A percentile compares a stretch with the other conserved stretches of the same genome.
phyloP scores from a whole-genome alignment of 2,329 filamentous ascomycete species.

The Aspergillus flavus region DNA sequence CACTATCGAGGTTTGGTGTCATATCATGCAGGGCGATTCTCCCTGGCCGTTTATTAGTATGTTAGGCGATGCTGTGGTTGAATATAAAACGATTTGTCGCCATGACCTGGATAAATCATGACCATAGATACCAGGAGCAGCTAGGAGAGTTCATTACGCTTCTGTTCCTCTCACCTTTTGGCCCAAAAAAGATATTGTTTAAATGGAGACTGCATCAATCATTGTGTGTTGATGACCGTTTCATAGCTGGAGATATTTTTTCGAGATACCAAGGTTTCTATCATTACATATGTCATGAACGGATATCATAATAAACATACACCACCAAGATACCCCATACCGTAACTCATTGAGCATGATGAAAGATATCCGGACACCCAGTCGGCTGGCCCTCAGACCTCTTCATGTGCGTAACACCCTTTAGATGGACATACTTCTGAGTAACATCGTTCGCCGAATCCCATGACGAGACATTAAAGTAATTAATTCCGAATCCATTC shows the following conservation, averaged over 20 bases:
- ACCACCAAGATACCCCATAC: neutral
- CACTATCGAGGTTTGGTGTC: neutral
- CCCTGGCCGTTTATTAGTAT: neutral
- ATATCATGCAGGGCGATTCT: neutral
- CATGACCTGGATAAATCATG: neutral
- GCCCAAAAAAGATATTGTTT: neutral
- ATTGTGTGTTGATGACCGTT: neutral
- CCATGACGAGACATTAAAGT: neutral
- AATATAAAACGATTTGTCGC: neutral
- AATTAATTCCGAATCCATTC: neutral
- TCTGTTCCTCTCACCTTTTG: neutral
- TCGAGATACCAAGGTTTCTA: neutral
- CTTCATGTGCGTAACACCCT: neutral
- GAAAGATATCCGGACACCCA: constrained; percentile 2
- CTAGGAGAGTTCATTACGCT: fast-evolving
- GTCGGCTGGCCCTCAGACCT: neutral
- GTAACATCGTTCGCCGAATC: neutral
- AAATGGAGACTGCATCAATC: neutral
- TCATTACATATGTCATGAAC: neutral
- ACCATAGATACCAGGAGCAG: neutral
- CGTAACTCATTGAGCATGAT: neutral
- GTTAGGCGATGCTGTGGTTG: neutral
- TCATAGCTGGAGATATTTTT: neutral
- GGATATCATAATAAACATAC: neutral
- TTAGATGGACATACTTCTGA: neutral